A percentile compares a stretch with the other conserved stretches of the same genome.
Conservation (phyloP, 78 protist species). For the Dictyostelium citrinum region DNA sequence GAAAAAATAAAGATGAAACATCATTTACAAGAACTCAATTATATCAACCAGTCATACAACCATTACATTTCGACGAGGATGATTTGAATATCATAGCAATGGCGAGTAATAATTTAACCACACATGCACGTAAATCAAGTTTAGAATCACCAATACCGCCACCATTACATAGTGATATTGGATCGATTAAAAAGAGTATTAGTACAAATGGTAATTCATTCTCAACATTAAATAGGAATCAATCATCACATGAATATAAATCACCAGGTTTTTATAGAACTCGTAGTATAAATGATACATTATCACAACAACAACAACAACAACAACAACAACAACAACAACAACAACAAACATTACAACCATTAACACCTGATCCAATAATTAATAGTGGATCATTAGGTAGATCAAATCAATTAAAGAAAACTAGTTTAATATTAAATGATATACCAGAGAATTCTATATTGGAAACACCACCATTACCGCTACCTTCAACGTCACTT, state of each 20-base stretch:
- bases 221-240: background rate
- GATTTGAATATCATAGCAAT: slow-evolving; percentile 19
- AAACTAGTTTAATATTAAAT: slow-evolving; percentile 1
- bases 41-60: slow-evolving; percentile 16
- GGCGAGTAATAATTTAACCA: background rate
- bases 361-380: background rate
- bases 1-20: background rate
- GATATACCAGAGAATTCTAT: background rate
- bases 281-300: background rate
- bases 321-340: background rate
- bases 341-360: background rate
- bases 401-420: slow-evolving; percentile 1
- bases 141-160: background rate
- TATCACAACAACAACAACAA: background rate
- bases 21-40: background rate
- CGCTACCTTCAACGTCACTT: background rate
- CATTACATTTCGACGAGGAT: background rate
- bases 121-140: background rate
- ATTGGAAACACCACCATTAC: background rate
- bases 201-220: background rate
- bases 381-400: background rate
- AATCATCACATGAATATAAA: slow-evolving; percentile 7
- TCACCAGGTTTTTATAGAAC: background rate
- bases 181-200: background rate
- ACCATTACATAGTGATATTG: background rate